phyloP scores from a whole-genome alignment of 2,329 filamentous ascomycete genomes.

The Orbilia ellipsospora region DNA sequence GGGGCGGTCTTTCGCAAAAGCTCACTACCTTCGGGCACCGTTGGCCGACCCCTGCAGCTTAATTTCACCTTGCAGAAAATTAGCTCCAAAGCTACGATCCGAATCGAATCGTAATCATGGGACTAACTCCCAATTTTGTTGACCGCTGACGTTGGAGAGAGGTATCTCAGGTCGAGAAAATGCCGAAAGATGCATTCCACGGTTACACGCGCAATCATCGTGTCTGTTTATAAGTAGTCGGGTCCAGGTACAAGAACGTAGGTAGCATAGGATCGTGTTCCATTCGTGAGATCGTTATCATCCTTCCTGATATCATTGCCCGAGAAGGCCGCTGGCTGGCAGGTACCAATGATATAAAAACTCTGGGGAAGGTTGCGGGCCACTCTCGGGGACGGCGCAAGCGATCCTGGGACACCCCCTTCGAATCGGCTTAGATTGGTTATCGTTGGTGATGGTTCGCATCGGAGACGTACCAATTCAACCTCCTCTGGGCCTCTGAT shows the following conservation, averaged over 20 bases:
- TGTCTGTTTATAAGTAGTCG: neutral
- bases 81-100: neutral
- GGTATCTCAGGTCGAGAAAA: neutral
- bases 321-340: too few species aligned
- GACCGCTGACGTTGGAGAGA: constrained; percentile 21
- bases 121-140: constrained; percentile 33
- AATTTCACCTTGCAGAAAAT: neutral
- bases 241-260: too few species aligned
- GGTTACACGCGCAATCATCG: constrained; percentile 42
- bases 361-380: too few species aligned
- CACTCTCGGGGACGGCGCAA: neutral
- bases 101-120: constrained; percentile 6
- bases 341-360: neutral
- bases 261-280: too few species aligned
- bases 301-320: constrained; percentile 31
- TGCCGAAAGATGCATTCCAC: constrained; percentile 23
- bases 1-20: neutral
- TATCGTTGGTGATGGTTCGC: constrained; percentile 1
- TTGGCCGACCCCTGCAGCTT: constrained; percentile 13
- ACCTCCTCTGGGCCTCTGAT: constrained; percentile 22
- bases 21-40: neutral
- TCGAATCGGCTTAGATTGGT: constrained; percentile 13
- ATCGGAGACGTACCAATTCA: constrained; percentile 10
- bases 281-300: neutral
- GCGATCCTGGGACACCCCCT: constrained; percentile 15